Evolutionary conservation across 352 stramenopile genomes (phyloP).

Genomic region (Pythium chondricola): DNA sequence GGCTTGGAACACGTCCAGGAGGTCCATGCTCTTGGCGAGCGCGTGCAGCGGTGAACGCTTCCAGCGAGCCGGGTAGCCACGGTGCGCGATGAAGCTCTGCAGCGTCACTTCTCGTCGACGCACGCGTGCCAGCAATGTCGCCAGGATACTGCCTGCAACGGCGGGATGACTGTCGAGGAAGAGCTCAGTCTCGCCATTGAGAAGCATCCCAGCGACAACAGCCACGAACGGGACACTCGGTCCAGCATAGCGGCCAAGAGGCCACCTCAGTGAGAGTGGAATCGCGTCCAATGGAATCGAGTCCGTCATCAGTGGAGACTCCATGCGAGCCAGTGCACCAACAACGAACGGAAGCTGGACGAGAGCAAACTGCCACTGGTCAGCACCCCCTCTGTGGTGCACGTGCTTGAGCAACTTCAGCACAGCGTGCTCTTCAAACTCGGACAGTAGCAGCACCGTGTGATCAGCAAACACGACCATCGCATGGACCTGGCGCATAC

Average conservation of each 20-base stretch:
- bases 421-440: constrained; percentile 11
- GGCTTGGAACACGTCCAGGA: constrained; percentile 1
- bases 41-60: constrained; percentile 8
- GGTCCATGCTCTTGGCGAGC: constrained; percentile 3
- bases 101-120: constrained; percentile 4
- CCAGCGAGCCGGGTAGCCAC: constrained; percentile 3
- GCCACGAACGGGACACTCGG: constrained; percentile 1
- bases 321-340: background rate
- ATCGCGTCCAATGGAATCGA: background rate
- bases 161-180: background rate
- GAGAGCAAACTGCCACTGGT: background rate
- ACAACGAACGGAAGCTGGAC: constrained; percentile 8
- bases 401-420: constrained; percentile 1
- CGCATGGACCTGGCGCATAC: constrained; percentile 2
- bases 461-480: constrained; percentile 3
- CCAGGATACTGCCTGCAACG: background rate
- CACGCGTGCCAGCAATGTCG: background rate
- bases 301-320: background rate
- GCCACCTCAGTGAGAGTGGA: constrained; percentile 4
- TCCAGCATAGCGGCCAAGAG: background rate
- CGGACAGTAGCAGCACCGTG: constrained; percentile 5
- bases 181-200: constrained; percentile 11
- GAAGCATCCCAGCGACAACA: constrained; percentile 1
- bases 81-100: constrained; percentile 1
- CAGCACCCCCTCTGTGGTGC: background rate